Evolutionary conservation across 164 flowering plant species (phyloP).

Genomic region (Vitis cinerea): DNA sequence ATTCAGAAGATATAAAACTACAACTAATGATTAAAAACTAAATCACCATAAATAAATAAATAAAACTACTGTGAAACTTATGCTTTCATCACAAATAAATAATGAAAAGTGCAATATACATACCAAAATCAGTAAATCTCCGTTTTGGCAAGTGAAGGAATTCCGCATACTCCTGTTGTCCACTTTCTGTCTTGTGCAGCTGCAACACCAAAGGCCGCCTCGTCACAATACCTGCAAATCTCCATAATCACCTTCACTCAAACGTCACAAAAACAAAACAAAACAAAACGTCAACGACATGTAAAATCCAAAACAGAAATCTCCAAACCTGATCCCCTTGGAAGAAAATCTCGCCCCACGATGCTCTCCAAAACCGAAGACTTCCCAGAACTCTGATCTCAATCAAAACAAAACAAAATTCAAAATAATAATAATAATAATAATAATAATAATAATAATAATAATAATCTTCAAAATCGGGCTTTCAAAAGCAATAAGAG

Average conservation of each 20-base stretch:
- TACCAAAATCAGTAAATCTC: slow-evolving; percentile 38
- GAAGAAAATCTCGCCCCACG: slow-evolving; percentile 83
- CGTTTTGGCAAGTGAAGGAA: slow-evolving; percentile 43
- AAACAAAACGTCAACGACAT: background rate
- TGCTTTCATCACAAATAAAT: no score
- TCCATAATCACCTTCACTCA: no score
- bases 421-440: background rate
- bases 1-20: background rate
- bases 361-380: slow-evolving; percentile 85
- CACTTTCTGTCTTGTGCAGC: slow-evolving; percentile 39
- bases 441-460: background rate
- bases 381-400: slow-evolving; percentile 76
- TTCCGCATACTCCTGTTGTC: slow-evolving; percentile 39
- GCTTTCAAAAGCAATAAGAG: background rate
- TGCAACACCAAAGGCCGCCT: slow-evolving; percentile 46
- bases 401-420: slow-evolving; percentile 12
- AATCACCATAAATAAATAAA: no score
- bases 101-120: background rate
- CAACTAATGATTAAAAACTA: no score
- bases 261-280: background rate
- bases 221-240: slow-evolving; percentile 61
- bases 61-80: no score
- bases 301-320: background rate
- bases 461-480: background rate
- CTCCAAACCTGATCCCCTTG: slow-evolving; percentile 74